phyloP scores from a whole-genome alignment of 2,329 filamentous ascomycete genomes.

The Ascocoryne sarcoides region DNA sequence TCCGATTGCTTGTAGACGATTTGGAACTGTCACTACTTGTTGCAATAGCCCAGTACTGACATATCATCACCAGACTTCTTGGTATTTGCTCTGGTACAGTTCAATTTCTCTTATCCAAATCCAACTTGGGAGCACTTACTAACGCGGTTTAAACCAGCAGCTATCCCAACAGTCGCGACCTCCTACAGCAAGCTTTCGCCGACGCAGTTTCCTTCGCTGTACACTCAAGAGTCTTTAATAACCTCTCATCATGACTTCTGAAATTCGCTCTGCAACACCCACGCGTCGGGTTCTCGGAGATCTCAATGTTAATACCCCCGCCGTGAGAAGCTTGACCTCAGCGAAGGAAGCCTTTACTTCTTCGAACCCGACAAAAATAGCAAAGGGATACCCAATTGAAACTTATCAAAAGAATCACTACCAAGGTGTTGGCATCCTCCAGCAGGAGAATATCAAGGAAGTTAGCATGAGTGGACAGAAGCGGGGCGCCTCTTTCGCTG shows the following conservation, averaged over 20 bases:
- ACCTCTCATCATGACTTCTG: not conserved
- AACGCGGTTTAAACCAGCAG: too few relatives aligned
- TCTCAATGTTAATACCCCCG: slow-evolving; percentile 55
- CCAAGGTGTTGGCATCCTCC: too few relatives aligned
- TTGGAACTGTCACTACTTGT: too few relatives aligned
- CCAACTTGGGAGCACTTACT: too few relatives aligned
- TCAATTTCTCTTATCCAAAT: too few relatives aligned
- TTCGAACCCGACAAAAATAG: not conserved
- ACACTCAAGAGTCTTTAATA: not conserved
- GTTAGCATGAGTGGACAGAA: not conserved
- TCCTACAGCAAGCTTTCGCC: not conserved
- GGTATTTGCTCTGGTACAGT: too few relatives aligned
- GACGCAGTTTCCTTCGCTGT: not conserved
- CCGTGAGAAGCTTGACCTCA: not conserved
- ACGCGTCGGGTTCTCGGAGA: slow-evolving; percentile 31
- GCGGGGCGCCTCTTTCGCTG: too few relatives aligned
- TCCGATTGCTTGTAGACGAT: too few relatives aligned
- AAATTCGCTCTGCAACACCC: not conserved
- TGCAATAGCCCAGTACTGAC: too few relatives aligned
- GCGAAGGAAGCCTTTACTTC: not conserved
- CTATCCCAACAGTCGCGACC: too few relatives aligned
- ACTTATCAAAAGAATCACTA: not conserved
- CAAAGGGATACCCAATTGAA: not conserved
- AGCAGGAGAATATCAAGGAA: not conserved
- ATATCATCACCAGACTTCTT: too few relatives aligned